Conservation (phyloP, 2,329 filamentous ascomycete species). For the Furcasterigmium sp. region DNA sequence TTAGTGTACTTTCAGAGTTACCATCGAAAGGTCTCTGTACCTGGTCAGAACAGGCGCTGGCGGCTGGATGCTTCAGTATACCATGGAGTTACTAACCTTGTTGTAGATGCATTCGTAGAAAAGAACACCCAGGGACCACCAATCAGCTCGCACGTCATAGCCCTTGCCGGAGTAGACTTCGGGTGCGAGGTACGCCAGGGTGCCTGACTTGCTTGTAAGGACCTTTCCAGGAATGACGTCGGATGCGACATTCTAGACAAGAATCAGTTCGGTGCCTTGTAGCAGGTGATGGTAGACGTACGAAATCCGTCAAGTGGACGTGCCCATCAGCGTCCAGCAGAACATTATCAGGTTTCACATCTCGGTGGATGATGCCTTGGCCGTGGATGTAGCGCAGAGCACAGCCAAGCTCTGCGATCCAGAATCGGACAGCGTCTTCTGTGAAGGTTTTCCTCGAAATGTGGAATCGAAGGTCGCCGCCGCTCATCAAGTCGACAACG, state of each 20-base stretch:
- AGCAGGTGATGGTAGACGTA: conserved; percentile 38
- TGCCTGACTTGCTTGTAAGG: conserved; percentile 93
- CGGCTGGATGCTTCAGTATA: too few relatives aligned
- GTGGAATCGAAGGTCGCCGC: conserved; percentile 93
- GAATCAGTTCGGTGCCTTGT: conserved; percentile 17
- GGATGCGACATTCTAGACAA: conserved; percentile 93
- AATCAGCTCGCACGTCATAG: conserved; percentile 87
- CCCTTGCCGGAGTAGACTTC: conserved; percentile 91
- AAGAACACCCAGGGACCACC: conserved; percentile 97
- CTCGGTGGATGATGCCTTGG: conserved; percentile 84
- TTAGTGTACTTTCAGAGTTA: conserved; percentile 74
- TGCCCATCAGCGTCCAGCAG: conserved; percentile 84
- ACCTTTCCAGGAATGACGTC: conserved; percentile 79
- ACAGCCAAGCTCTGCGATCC: conserved; percentile 92
- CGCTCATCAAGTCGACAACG: conserved; percentile 96
- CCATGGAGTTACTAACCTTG: conserved; percentile 64
- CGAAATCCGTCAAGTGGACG: conserved; percentile 96
- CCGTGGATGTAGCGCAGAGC: conserved; percentile 81
- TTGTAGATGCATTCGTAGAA: conserved; percentile 99
- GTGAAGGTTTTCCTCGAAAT: conserved; percentile 98
- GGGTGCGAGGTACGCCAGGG: conserved; percentile 88
- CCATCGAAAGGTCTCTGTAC: conserved; percentile 85
- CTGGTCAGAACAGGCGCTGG: too few relatives aligned
- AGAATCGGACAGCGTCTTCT: conserved; percentile 93
- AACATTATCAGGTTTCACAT: conserved; percentile 90